Conservation (phyloP, 2,329 filamentous ascomycete species). For the Purpureocillium takamizusanense region DNA sequence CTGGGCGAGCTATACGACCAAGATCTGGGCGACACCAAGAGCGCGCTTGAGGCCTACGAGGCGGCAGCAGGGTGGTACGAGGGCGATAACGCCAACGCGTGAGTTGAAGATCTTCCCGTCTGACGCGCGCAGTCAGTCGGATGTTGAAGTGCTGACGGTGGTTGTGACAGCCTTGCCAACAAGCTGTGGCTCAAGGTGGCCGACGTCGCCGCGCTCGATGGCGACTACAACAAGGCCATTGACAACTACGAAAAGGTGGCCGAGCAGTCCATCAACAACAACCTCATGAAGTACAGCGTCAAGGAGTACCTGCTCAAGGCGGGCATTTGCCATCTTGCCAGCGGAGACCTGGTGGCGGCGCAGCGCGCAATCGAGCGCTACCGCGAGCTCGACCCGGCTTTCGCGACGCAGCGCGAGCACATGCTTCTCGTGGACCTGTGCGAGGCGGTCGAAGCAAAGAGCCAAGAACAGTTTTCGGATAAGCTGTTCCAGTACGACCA, state of each 20-base stretch:
- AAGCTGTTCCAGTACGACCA: conserved; percentile 86
- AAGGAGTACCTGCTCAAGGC: conserved; percentile 96
- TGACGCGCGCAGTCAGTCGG: neutral
- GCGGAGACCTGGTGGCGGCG: conserved; percentile 65
- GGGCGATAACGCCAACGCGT: conserved; percentile 75
- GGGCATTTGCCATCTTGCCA: conserved; percentile 77
- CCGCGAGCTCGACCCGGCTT: conserved; percentile 68
- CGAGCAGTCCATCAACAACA: conserved; percentile 70
- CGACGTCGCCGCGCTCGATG: conserved; percentile 73
- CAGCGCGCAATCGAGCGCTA: conserved; percentile 77
- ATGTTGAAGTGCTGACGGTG: no score
- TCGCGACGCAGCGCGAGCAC: conserved; percentile 69
- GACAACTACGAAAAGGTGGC: conserved; percentile 79
- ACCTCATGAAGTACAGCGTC: conserved; percentile 86
- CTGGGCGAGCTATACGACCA: conserved; percentile 79
- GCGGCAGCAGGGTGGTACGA: conserved; percentile 85
- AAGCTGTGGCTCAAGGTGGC: conserved; percentile 90
- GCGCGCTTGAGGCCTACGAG: conserved; percentile 76
- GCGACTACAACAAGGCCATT: conserved; percentile 77
- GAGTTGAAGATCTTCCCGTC: conserved; percentile 21
- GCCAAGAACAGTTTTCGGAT: conserved; percentile 76
- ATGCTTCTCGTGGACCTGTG: conserved; percentile 71
- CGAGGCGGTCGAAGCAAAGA: conserved; percentile 65
- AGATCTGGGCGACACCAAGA: conserved; percentile 68
- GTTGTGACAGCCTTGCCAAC: conserved; percentile 62